These are phyloP conservation scores for Cyberlindnera nakhonratchasimensis DNA, from an alignment of 805 yeast species.

Conservation along the genomic window DNA sequence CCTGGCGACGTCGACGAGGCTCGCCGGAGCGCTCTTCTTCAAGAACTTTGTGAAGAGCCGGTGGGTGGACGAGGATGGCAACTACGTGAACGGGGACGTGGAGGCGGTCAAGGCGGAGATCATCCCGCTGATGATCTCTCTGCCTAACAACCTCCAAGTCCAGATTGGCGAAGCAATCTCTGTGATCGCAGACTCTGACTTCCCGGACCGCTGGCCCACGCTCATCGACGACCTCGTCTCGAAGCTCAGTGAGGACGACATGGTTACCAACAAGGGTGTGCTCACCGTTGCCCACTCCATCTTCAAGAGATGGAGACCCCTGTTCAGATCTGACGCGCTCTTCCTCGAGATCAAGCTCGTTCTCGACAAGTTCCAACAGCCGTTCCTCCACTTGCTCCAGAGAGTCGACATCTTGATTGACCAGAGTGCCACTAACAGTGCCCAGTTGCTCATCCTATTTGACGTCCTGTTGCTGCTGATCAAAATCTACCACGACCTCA, in stretches of 20 bases:
- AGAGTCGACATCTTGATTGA: slow-evolving; percentile 66
- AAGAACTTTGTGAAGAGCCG: slow-evolving; percentile 80
- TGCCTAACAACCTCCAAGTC: slow-evolving; percentile 78
- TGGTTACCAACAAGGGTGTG: slow-evolving; percentile 78
- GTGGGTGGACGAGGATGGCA: slow-evolving; percentile 91
- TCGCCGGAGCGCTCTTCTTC: slow-evolving; percentile 88
- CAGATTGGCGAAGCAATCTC: slow-evolving; percentile 95
- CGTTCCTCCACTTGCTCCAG: slow-evolving; percentile 68
- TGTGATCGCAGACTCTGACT: slow-evolving; percentile 91
- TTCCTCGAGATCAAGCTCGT: slow-evolving; percentile 86
- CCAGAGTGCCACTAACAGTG: slow-evolving; percentile 41
- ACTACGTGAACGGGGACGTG: slow-evolving; percentile 68
- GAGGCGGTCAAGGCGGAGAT: slow-evolving; percentile 69
- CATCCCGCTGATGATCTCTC: slow-evolving; percentile 76
- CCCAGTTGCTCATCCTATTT: slow-evolving; percentile 52
- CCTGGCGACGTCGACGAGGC: slow-evolving; percentile 53
- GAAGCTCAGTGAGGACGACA: slow-evolving; percentile 61
- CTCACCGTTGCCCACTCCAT: slow-evolving; percentile 91
- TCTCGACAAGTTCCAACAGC: slow-evolving; percentile 73
- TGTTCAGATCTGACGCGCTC: slow-evolving; percentile 85
- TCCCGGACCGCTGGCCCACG: slow-evolving; percentile 85
- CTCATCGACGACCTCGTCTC: slow-evolving; percentile 70
- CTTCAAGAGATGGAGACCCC: slow-evolving; percentile 94
- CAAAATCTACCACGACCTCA: slow-evolving; percentile 87
- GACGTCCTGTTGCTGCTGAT: slow-evolving; percentile 68